Conservation (phyloP, 1,284 basidiomycete genomes). For the Wallemia hederae region DNA sequence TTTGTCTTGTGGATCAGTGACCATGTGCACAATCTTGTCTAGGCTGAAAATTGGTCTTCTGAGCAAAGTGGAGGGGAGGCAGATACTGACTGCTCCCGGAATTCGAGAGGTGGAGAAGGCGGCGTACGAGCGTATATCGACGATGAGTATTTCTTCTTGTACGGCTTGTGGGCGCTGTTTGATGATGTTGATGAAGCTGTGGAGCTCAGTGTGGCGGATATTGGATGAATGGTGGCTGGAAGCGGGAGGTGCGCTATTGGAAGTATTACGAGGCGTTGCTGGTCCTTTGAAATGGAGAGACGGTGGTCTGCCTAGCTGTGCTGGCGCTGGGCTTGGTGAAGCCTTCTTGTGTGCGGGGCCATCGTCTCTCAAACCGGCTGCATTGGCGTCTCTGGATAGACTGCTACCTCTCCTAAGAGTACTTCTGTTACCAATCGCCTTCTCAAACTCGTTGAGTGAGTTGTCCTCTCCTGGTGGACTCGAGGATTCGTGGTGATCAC, state of each 20-base stretch:
- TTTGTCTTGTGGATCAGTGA: constrained; percentile 29
- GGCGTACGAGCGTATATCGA: constrained; percentile 68
- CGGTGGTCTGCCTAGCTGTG: not conserved
- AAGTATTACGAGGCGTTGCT: not conserved
- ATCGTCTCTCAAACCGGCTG: not conserved
- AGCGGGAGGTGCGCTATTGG: not conserved
- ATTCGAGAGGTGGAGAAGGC: constrained; percentile 36
- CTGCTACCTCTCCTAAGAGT: not conserved
- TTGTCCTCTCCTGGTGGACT: not conserved
- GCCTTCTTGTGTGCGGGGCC: not conserved
- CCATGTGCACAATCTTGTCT: constrained; percentile 39
- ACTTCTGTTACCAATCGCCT: not conserved
- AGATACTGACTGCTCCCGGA: constrained; percentile 47
- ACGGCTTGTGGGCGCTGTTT: not conserved
- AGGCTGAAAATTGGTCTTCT: constrained; percentile 59
- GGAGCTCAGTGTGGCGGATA: not conserved
- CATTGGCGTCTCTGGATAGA: not conserved
- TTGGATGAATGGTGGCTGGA: not conserved
- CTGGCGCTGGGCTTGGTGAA: not conserved
- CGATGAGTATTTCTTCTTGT: constrained; percentile 22
- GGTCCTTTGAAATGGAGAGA: not conserved
- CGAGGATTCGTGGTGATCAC: not conserved
- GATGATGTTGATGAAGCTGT: not conserved
- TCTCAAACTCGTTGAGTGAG: not conserved
- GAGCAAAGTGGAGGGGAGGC: constrained; percentile 76